Evolutionary conservation across 139 green algal genomes (phyloP), one percentile per base, ranked within the genome.

Genomic region (Chlamydomonas schloesseri): DNA sequence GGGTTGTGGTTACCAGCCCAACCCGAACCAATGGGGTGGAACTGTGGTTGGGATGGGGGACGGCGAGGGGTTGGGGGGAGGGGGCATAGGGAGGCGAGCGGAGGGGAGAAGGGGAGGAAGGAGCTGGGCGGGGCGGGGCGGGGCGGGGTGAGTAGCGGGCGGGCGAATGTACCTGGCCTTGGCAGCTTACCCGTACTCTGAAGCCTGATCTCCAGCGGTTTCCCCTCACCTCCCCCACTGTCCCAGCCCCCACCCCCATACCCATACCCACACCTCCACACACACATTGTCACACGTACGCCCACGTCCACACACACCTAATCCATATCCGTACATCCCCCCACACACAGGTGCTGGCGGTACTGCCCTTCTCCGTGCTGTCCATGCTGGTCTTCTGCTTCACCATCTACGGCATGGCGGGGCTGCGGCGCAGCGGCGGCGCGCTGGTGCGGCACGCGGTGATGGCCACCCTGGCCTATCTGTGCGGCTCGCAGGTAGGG

Each of bases 401-500:
- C 72, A 87, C 90, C 33, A 88, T 94, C 55, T 94, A 95, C 77
- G 93, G 93, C 37, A 89, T 96, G 90, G 77, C 91, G 21, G 93
- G 93, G 11, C 75, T 96, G 75, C 73, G 90, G 17, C 57, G 73
- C 20, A 42, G 81, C 0, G 78, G 28, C 9, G 37, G 20, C 29
- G 73, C 87, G 29, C 53, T 91, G 9, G 84, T 46, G 34, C 50
- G 84, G 36, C 89, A 93, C 60, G 84, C 34, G 6, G 15, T 87
- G 34, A 71, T 93, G 58, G 82, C 78, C 36, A 71, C 50, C 3
- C 87, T 93, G 65, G 69, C 88, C 42, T 93, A 91, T 79, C 90
- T 93, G 57, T 87, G 87, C 60, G 83, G 87, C 20, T 83, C 73
- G 15, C 90, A 93, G 87, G 90, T 93, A 55, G 11, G 73, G 0